phyloP scores from a whole-genome alignment of 345 rosid species.

The Pelargonium nanum region DNA sequence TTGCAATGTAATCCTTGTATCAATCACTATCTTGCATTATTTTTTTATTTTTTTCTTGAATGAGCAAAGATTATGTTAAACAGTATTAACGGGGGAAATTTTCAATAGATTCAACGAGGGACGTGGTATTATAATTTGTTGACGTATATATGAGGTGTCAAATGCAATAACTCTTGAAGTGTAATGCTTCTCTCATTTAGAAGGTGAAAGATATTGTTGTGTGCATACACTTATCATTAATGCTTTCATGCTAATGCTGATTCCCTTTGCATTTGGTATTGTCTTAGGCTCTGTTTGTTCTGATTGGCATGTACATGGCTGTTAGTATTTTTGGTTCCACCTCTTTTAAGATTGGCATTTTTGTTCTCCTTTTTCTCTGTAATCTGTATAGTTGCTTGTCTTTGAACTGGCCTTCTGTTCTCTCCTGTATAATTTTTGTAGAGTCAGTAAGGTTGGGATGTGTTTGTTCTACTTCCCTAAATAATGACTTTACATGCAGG shows the following conservation, averaged over 20 bases:
- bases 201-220: no score
- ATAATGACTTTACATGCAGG: constrained; percentile 36
- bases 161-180: no score
- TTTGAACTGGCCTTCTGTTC: neutral
- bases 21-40: neutral
- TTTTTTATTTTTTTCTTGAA: neutral
- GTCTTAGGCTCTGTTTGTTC: neutral
- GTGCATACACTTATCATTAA: neutral
- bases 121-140: neutral
- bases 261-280: neutral
- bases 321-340: neutral
- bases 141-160: neutral
- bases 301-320: neutral
- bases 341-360: neutral
- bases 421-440: no score
- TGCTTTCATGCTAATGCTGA: neutral
- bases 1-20: neutral
- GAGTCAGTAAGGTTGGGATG: neutral
- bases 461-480: constrained; percentile 8
- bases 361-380: neutral
- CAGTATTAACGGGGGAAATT: no score
- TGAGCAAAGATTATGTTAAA: neutral
- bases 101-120: neutral
- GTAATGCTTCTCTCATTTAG: neutral
- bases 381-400: neutral